A percentile compares a stretch with the other conserved stretches of the same genome.
Conservation (phyloP, 2,329 filamentous ascomycete genomes). For the Colletotrichum sp. region DNA sequence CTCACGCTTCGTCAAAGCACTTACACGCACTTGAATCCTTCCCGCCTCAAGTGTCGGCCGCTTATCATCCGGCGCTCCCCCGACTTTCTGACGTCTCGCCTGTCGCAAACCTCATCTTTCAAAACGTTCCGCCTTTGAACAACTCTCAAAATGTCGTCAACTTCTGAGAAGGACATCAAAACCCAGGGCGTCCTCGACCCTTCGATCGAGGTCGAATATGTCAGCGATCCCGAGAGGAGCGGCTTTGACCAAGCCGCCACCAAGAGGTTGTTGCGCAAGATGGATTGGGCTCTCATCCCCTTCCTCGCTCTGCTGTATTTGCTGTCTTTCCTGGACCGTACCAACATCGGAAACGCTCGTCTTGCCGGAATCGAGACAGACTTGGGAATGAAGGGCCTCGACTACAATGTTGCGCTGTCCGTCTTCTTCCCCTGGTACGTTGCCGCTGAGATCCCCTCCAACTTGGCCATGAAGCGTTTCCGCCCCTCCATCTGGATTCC, state of each 20-base stretch:
- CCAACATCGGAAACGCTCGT: conserved; percentile 53
- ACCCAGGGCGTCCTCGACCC: conserved; percentile 2
- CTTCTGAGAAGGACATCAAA: conserved; percentile 19
- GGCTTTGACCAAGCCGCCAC: conserved; percentile 40
- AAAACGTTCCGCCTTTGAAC: neutral
- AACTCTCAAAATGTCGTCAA: neutral
- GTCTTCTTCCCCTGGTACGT: conserved; percentile 60
- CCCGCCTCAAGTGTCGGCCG: neutral
- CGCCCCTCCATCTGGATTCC: conserved; percentile 58
- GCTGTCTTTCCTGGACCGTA: conserved; percentile 54
- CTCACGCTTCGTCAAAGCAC: neutral
- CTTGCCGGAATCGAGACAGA: conserved; percentile 39
- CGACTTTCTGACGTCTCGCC: neutral
- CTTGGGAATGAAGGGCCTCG: conserved; percentile 53
- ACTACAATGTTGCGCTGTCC: conserved; percentile 63
- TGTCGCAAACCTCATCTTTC: neutral
- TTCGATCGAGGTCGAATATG: conserved; percentile 21
- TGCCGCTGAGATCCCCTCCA: conserved; percentile 58
- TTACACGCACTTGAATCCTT: neutral
- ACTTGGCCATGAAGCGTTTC: conserved; percentile 59
- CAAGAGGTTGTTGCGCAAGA: conserved; percentile 56
- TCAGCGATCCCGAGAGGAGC: conserved; percentile 19
- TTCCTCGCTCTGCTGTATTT: conserved; percentile 58
- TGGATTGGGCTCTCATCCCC: conserved; percentile 61
- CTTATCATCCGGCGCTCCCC: neutral